Percentiles rank a stretch among this genome's conserved stretches.
phyloP scores from a whole-genome alignment of 148 eudicot genomes.

The Salicornia ramosissima region DNA sequence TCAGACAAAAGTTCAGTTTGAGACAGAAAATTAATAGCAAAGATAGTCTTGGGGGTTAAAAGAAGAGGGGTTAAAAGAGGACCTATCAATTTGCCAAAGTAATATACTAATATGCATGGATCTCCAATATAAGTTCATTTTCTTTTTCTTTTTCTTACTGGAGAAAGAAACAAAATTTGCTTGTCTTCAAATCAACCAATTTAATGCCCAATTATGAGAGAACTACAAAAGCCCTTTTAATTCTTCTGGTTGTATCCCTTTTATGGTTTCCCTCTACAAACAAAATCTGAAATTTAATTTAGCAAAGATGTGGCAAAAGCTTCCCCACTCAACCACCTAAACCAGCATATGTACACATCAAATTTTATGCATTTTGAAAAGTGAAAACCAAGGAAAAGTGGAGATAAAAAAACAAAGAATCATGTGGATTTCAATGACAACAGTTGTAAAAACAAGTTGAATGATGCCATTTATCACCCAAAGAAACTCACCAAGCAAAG shows the following conservation, averaged over 20 bases:
- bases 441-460: slow-evolving; percentile 24
- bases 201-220: slow-evolving; percentile 17
- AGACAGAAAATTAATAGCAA: not conserved
- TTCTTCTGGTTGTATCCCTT: slow-evolving; percentile 14
- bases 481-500: slow-evolving; percentile 15
- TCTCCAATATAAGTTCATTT: too few species aligned
- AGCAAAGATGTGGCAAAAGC: slow-evolving; percentile 2
- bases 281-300: not conserved
- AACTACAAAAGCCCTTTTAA: slow-evolving; percentile 13
- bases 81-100: too few species aligned
- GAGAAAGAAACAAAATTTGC: not conserved
- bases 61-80: too few species aligned
- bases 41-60: too few species aligned
- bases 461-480: slow-evolving; percentile 17
- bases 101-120: not conserved
- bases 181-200: slow-evolving; percentile 17
- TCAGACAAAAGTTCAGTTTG: not conserved
- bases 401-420: slow-evolving; percentile 24
- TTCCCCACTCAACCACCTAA: slow-evolving; percentile 5
- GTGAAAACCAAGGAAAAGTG: not conserved
- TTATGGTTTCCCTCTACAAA: not conserved
- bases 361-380: not conserved
- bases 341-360: not conserved
- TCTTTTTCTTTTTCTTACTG: not conserved
- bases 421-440: slow-evolving; percentile 34